These are phyloP conservation scores for Cladophialophora bantiana DNA, from an alignment of 2,329 filamentous ascomycete genomes.

Conservation along the genomic window DNA sequence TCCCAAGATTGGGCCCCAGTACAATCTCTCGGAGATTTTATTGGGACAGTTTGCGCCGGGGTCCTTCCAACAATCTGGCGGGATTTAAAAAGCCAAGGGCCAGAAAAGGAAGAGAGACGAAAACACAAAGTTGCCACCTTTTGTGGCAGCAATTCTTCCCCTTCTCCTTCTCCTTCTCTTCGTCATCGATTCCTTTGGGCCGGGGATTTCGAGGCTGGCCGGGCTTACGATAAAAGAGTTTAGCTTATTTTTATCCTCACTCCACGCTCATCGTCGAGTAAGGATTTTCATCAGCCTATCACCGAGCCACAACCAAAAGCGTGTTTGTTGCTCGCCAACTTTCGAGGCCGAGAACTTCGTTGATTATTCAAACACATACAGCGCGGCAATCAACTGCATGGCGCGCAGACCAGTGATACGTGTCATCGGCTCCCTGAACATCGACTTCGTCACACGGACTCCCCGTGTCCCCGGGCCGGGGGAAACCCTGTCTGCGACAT, in stretches of 20 bases:
- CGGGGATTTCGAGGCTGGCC: background rate
- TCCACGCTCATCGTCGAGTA: background rate
- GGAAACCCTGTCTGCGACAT: constrained; percentile 82
- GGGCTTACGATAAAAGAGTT: background rate
- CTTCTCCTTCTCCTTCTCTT: background rate
- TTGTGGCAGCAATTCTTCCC: background rate
- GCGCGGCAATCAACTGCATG: background rate
- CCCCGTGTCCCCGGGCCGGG: constrained; percentile 81
- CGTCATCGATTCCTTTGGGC: background rate
- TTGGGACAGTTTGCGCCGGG: background rate
- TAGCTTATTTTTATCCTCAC: background rate
- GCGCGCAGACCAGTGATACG: constrained; percentile 65
- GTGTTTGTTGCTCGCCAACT: background rate
- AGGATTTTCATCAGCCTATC: background rate
- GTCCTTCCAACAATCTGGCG: background rate
- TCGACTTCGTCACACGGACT: constrained; percentile 89
- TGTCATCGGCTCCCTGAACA: constrained; percentile 91
- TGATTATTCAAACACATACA: background rate
- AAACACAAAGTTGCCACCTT: background rate
- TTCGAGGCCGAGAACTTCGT: background rate
- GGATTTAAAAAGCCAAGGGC: background rate
- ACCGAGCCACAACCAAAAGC: background rate
- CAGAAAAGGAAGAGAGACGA: background rate
- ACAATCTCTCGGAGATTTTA: background rate
- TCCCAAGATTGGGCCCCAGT: background rate